Evolutionary conservation across 345 rosid species (phyloP).

Genomic region (Syzygium jambos): DNA sequence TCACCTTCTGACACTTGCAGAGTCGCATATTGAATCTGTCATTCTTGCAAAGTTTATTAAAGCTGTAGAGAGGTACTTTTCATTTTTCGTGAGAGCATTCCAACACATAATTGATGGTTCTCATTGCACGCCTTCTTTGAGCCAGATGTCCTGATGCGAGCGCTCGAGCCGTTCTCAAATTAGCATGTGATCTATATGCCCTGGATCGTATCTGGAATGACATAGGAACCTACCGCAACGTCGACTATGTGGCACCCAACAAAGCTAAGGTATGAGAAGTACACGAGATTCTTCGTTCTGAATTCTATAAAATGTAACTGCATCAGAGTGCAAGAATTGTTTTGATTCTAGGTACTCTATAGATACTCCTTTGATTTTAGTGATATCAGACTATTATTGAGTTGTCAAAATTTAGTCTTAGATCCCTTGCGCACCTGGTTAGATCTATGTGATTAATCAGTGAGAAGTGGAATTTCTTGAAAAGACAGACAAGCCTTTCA

Average conservation of each 20-base stretch:
- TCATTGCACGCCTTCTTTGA: background rate
- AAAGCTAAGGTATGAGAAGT: constrained; percentile 83
- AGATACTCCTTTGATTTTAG: background rate
- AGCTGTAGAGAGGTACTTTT: constrained; percentile 61
- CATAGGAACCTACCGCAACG: constrained; percentile 88
- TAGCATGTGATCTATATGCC: constrained; percentile 94
- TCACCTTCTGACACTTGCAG: constrained; percentile 95
- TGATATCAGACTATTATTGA: background rate
- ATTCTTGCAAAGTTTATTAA: constrained; percentile 85
- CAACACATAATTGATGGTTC: background rate
- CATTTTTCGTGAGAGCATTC: background rate
- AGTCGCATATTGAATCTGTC: constrained; percentile 93
- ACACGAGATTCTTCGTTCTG: background rate
- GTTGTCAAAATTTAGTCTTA: background rate
- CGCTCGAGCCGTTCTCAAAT: constrained; percentile 68
- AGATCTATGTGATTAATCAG: background rate
- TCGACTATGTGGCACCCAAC: constrained; percentile 95
- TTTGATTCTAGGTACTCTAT: background rate
- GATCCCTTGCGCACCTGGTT: background rate
- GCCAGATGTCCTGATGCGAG: constrained; percentile 71
- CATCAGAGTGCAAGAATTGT: background rate
- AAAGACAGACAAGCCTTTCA: background rate
- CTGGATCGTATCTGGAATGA: constrained; percentile 91
- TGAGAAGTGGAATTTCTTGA: background rate
- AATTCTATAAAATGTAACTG: background rate